These are phyloP conservation scores for Tylopilus rubrobrunneus DNA, from an alignment of 768 basidiomycete genomes.

Conservation along the genomic window DNA sequence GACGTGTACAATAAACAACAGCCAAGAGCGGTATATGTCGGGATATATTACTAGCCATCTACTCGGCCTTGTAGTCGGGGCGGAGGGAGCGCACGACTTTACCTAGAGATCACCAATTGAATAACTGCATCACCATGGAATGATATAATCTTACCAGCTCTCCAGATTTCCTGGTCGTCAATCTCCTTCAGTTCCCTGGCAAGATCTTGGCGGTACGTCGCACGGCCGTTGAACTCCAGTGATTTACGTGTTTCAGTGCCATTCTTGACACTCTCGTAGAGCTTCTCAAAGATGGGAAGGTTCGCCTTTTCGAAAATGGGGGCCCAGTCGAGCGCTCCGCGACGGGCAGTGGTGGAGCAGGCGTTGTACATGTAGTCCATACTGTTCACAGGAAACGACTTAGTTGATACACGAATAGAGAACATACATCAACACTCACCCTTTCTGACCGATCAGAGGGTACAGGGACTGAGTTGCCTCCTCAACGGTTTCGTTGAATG, in stretches of 20 bases:
- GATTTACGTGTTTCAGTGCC: constrained; percentile 97
- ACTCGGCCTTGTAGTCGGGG: constrained; percentile 77
- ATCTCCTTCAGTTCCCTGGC: constrained; percentile 91
- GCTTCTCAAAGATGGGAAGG: constrained; percentile 87
- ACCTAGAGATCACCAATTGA: constrained; percentile 38
- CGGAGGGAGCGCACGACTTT: constrained; percentile 89
- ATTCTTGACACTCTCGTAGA: constrained; percentile 92
- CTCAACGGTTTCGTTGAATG: constrained; percentile 99
- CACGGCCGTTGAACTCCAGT: constrained; percentile 90
- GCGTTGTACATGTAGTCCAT: constrained; percentile 99
- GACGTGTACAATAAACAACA: constrained; percentile 4
- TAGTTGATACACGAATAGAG: background rate
- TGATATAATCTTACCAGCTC: constrained; percentile 59
- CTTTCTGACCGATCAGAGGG: constrained; percentile 93
- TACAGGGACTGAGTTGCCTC: constrained; percentile 99
- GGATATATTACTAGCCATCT: constrained; percentile 3
- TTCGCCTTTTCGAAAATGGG: constrained; percentile 95
- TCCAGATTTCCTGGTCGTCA: constrained; percentile 98
- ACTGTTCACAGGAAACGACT: constrained; percentile 37
- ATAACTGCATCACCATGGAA: background rate
- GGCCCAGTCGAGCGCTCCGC: constrained; percentile 99
- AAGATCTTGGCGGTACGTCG: constrained; percentile 91
- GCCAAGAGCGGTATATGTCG: constrained; percentile 6
- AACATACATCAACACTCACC: constrained; percentile 43
- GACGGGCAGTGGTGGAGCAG: constrained; percentile 98